Evolutionary conservation across 805 yeast genomes (phyloP), one percentile per base, ranked within the genome.

Genomic region (Debaryomyces prosopidis): DNA sequence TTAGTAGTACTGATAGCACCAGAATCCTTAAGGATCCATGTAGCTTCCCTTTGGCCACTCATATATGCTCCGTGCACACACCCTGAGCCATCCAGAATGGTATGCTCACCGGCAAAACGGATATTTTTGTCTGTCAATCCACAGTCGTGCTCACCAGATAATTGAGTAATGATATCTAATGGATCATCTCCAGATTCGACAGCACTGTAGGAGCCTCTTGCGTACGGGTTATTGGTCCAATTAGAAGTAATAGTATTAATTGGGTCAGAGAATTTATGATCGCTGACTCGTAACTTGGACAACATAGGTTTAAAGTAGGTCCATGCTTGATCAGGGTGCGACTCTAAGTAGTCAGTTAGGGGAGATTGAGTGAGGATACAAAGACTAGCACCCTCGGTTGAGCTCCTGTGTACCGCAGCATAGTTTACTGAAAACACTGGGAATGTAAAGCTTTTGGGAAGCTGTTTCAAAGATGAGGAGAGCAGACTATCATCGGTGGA

Each of bases 51-150:
- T 40, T 55, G 58, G 1, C 92, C 97, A 56, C 92, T 85, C 49
- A 72, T 69, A 81, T 88, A 89, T 0, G 96, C 96, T 0, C 96
- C 97, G 60, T 90, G 95, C 4, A 86, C 94, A 54, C 96, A 90
- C 0, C 97, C 97, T 12, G 89, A 86, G 6, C 96, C 96, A 52
- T 89, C 96, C 53, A 80, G 66, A 17, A 82, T 80, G 0, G 96
- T 86, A 61, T 90, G 96, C 59, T 90, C 97, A 6, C 97, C 97
- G 0, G 96, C 96, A 71, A 90, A 90, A 36, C 96, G 71, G 2
- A 90, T 66, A 7, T 73, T 70, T 3, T 62, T 54, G 10, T 75
- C 81, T 16, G 76, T 68, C 33, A 68, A 51, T 3, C 66, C 66
- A 4, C 55, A 57, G 5, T 59, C 63, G 26, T 58, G 45, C 32